phyloP scores from a whole-genome alignment of 208 protist species.

The Trypanosoma caninum region DNA sequence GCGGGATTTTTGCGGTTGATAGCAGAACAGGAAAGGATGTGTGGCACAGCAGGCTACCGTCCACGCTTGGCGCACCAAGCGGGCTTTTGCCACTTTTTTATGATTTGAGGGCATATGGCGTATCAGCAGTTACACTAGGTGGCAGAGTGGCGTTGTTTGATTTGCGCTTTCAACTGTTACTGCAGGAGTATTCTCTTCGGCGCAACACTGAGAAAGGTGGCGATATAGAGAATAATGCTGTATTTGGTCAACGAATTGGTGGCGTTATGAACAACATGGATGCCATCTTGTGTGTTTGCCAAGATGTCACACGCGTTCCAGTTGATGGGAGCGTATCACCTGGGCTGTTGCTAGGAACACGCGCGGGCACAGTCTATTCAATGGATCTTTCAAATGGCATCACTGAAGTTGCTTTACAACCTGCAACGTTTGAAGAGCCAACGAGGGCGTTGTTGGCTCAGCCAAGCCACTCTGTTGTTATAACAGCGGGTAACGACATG shows the following conservation, averaged over 20 bases:
- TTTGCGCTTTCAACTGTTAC: constrained; percentile 49
- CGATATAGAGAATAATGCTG: not conserved
- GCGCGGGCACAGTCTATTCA: constrained; percentile 13
- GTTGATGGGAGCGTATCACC: constrained; percentile 12
- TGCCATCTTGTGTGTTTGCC: constrained; percentile 37
- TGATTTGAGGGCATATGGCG: constrained; percentile 26
- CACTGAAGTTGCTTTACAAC: constrained; percentile 22
- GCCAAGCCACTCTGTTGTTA: constrained; percentile 35
- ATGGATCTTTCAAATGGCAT: constrained; percentile 20
- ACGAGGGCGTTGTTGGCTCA: constrained; percentile 47
- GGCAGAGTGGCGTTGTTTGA: constrained; percentile 65
- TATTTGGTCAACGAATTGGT: not conserved
- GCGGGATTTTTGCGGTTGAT: constrained; percentile 28
- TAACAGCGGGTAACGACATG: constrained; percentile 67
- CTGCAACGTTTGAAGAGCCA: constrained; percentile 4
- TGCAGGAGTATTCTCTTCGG: constrained; percentile 25
- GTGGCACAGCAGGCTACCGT: constrained; percentile 29
- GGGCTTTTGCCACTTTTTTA: constrained; percentile 38
- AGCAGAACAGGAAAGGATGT: constrained; percentile 12
- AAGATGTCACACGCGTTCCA: constrained; percentile 24
- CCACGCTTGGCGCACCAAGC: constrained; percentile 35
- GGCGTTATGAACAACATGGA: not conserved
- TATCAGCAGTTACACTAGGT: constrained; percentile 34
- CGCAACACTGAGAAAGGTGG: not conserved
- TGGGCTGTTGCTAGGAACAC: constrained; percentile 47